These are phyloP conservation scores for Perkinsus marinus DNA, from an alignment of 169 alveolate genomes.

Conservation along the genomic window DNA sequence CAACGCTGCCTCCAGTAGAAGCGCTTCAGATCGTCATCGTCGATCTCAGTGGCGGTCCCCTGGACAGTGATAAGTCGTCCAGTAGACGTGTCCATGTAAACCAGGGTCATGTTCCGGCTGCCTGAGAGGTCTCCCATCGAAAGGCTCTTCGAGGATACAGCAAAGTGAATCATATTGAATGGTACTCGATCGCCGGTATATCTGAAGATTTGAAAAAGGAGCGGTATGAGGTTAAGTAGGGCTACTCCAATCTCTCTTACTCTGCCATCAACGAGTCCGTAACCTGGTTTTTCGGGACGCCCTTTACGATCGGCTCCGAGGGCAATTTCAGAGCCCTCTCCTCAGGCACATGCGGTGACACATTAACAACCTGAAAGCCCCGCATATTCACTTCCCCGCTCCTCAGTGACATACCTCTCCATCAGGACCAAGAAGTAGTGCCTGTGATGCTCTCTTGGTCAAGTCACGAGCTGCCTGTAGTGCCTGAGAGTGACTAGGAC, in stretches of 20 bases:
- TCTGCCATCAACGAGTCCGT: neutral
- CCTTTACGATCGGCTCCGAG: neutral
- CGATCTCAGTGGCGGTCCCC: neutral
- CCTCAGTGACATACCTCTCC: neutral
- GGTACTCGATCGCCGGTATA: neutral
- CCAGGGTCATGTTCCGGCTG: neutral
- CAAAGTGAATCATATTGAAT: neutral
- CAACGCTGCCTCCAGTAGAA: neutral
- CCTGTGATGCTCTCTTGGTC: neutral
- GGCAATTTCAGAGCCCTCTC: neutral
- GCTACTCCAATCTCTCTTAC: neutral
- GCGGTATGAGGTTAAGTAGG: neutral
- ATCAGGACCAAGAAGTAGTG: neutral
- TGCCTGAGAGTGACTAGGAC: neutral
- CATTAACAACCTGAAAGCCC: neutral
- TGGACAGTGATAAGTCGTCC: neutral
- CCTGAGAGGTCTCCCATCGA: neutral
- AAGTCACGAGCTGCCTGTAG: neutral
- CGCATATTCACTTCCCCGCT: neutral
- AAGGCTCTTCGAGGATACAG: neutral
- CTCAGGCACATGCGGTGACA: neutral
- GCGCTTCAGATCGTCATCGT: neutral
- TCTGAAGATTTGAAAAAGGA: neutral
- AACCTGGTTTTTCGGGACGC: neutral
- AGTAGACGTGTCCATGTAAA: neutral